Base-by-base conservation (phyloP, 2,329 filamentous ascomycete genomes). In the Alternaria brassicicola region DNA sequence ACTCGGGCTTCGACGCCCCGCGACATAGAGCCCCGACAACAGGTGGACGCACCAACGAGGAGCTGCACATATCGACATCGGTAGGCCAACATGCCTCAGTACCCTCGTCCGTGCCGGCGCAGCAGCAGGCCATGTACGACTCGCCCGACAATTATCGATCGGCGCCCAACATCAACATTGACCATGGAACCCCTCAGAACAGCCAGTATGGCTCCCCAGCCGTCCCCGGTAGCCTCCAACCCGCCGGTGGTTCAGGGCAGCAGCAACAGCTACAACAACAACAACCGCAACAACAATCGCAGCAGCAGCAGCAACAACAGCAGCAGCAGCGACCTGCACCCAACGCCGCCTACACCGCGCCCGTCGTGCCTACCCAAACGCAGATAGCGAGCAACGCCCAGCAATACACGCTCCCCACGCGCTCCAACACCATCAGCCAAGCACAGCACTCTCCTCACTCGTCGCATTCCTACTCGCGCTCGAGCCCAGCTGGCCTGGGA, bases 401-500 rank as follows among this genome's bases (percentile, higher is more conserved):
- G 69, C 86, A 87, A 60, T 88, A 88, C 72, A 82, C 84, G 42
- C 84, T 87, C 25, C 86, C 89, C 41, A 86, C 88, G 47, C 88
- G 90, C 73, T 86, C 89, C 21, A 84, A 88, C 54, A 85, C 84
- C 41, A 81, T 90, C 70, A 86, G 80, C 76, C 81, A 85, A 75
- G 84, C 89, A 4, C 68, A 70, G 61, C 68, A 69, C 57, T 68
- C 69, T 6, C 59, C 63, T 26, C 57, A 63, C 43, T 68, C 73
- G 52, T 70, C 75, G 28, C 76, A 78, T 64, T 86, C 83, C 73
- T 94, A 96, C 78, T 93, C 93, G 46, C 86, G 91, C 69, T 95
- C 92, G 56, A 97, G 92, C 77, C 92, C 93, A 49, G 87, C 89
- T 42, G 85, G 83, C 38, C 74, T 85, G 69, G 85, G 83, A 19